Conservation (phyloP, 2,329 filamentous ascomycete species). For the Bipolaris zeicola region DNA sequence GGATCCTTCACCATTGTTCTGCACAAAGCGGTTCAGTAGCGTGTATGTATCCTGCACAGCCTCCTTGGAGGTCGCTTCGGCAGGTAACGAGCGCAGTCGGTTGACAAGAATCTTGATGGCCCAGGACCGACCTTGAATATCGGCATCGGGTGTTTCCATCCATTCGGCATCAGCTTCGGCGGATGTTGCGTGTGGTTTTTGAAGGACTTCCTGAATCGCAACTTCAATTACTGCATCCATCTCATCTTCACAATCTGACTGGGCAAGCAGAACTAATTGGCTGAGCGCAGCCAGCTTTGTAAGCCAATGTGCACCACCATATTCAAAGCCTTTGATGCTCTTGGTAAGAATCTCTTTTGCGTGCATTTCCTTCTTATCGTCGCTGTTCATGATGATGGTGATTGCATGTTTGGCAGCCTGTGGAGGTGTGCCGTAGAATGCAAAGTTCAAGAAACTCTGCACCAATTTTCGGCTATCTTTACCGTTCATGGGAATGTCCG, state of each 20-base stretch:
- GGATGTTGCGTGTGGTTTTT: conserved; percentile 65
- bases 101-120: conserved; percentile 88
- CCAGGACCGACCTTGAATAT: conserved; percentile 81
- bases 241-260: conserved; percentile 70
- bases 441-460: conserved; percentile 81
- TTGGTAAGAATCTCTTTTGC: conserved; percentile 81
- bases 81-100: conserved; percentile 67
- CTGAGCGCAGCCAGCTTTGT: conserved; percentile 72
- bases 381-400: conserved; percentile 80
- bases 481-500: conserved; percentile 70
- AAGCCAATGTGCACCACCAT: conserved; percentile 75
- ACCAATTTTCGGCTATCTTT: conserved; percentile 75
- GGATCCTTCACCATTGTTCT: conserved; percentile 77
- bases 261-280: conserved; percentile 76
- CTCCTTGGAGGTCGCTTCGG: conserved; percentile 53
- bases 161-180: conserved; percentile 59
- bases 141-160: conserved; percentile 71
- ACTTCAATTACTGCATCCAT: conserved; percentile 81
- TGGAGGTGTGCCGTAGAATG: conserved; percentile 78
- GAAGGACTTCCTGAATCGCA: conserved; percentile 74
- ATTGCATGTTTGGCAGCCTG: conserved; percentile 92
- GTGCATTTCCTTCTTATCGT: conserved; percentile 80
- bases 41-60: conserved; percentile 73
- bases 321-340: conserved; percentile 74
- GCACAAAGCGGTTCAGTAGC: conserved; percentile 77